Conservation (phyloP, 768 basidiomycete genomes). For the Hygrocybe coccinea region DNA sequence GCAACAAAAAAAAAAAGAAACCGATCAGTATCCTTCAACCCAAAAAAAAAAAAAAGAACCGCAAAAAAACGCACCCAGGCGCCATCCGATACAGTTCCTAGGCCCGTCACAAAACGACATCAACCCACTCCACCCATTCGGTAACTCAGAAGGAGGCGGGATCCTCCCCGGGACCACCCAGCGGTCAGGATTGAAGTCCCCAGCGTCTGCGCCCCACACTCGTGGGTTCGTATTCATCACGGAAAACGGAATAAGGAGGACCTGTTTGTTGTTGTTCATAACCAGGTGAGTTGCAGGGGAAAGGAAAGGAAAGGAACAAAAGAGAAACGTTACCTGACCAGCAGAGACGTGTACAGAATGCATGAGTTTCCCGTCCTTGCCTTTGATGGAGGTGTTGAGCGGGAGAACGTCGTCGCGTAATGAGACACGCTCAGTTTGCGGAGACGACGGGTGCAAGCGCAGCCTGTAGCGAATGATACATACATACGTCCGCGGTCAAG, state of each 20-base stretch:
- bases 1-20: neutral
- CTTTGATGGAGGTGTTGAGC: constrained; percentile 31
- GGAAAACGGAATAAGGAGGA: constrained; percentile 33
- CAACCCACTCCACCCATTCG: constrained; percentile 35
- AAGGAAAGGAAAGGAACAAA: neutral
- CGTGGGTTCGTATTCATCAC: constrained; percentile 29
- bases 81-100: constrained; percentile 39
- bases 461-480: constrained; percentile 23
- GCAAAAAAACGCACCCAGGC: constrained; percentile 24
- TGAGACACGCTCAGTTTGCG: constrained; percentile 38
- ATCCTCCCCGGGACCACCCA: constrained; percentile 34
- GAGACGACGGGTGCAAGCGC: constrained; percentile 37
- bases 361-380: constrained; percentile 24
- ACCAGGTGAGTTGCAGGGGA: neutral
- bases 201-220: constrained; percentile 36
- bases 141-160: constrained; percentile 25
- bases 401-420: constrained; percentile 40
- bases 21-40: neutral
- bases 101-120: constrained; percentile 41
- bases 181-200: constrained; percentile 35
- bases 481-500: too few species aligned
- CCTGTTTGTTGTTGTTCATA: constrained; percentile 13
- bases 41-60: neutral
- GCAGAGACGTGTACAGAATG: constrained; percentile 27
- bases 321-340: constrained; percentile 33